phyloP scores from a whole-genome alignment of 2,329 filamentous ascomycete genomes.

The Ceratocystiopsis minuta region DNA sequence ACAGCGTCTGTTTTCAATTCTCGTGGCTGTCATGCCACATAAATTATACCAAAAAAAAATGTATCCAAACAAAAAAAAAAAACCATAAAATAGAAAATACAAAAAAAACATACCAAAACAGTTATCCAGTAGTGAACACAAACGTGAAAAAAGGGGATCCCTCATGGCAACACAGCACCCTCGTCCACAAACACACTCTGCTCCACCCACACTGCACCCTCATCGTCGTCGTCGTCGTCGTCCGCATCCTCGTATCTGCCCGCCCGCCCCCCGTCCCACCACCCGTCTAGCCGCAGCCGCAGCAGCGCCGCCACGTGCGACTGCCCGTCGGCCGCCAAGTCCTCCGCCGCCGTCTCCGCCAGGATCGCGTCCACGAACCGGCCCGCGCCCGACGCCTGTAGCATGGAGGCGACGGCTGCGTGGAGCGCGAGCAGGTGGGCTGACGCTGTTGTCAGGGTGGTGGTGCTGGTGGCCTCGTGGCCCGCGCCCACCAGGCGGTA shows the following conservation, averaged over 20 bases:
- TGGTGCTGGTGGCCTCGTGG: too few species aligned
- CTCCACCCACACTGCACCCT: background rate
- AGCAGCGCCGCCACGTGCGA: constrained; percentile 3
- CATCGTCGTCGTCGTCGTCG: too few species aligned
- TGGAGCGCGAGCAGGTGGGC: constrained; percentile 1
- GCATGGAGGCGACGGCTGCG: background rate
- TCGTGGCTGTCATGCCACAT: too few species aligned
- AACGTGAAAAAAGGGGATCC: too few species aligned
- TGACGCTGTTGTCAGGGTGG: background rate
- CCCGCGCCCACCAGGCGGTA: too few species aligned
- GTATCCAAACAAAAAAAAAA: too few species aligned
- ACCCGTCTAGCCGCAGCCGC: constrained; percentile 7
- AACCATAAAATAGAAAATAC: too few species aligned
- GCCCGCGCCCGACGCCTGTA: background rate
- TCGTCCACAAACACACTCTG: background rate
- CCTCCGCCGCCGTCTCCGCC: constrained; percentile 1
- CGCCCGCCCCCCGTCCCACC: constrained; percentile 1
- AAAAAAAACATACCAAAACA: too few species aligned
- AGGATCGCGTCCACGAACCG: constrained; percentile 2
- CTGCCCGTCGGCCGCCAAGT: constrained; percentile 1
- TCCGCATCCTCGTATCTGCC: background rate
- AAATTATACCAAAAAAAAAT: too few species aligned
- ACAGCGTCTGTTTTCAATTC: too few species aligned
- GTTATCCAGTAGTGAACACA: too few species aligned
- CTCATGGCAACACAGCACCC: too few species aligned